Evolutionary conservation across 164 flowering plant species (phyloP).

Genomic region (Taxillus chinensis): DNA sequence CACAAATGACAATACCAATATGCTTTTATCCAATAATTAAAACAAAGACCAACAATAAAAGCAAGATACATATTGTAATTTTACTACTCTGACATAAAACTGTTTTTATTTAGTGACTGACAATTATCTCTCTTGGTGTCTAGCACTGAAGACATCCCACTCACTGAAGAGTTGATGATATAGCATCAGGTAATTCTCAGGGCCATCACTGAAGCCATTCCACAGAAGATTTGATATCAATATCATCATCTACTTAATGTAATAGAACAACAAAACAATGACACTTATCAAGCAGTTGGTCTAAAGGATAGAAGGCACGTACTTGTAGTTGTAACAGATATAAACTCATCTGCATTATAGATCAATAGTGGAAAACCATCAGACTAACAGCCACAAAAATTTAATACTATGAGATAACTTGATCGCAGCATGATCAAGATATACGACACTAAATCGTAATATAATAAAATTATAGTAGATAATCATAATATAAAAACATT

Average conservation of each 20-base stretch:
- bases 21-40: too few species aligned
- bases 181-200: background rate
- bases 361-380: background rate
- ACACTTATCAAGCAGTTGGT: background rate
- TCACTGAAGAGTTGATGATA: background rate
- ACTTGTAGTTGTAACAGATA: constrained; percentile 61
- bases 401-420: background rate
- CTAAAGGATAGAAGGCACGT: constrained; percentile 14
- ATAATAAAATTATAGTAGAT: too few species aligned
- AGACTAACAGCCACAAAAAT: background rate
- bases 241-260: background rate
- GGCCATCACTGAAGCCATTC: background rate
- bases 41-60: too few species aligned
- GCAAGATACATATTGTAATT: too few species aligned
- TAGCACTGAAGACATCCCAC: background rate
- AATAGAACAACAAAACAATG: background rate
- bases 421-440: too few species aligned
- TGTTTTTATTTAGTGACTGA: background rate
- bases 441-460: too few species aligned
- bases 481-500: too few species aligned
- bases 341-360: constrained; percentile 54
- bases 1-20: background rate
- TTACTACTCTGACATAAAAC: too few species aligned
- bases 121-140: background rate
- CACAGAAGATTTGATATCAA: background rate